Base-by-base conservation (phyloP, 768 basidiomycete genomes). In the Nidularia sp. region DNA sequence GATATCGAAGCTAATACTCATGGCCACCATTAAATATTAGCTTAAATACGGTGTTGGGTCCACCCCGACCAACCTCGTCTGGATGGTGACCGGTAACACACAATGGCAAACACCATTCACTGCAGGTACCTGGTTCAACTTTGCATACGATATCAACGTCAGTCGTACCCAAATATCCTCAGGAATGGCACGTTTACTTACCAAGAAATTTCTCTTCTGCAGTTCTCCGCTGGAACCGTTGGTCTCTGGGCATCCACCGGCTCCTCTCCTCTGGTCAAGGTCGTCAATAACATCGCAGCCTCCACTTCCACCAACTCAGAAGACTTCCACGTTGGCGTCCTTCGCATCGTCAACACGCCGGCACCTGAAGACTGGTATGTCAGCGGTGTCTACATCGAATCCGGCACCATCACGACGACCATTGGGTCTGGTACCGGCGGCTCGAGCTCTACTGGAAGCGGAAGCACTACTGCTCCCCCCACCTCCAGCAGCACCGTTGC, bases 101-200 rank as follows among this genome's bases (percentile, higher is more conserved):
- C 69, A 81, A 58, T 84, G 80, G 79, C 68, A 72, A 47, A 74
- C 75, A 1, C 69, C 77, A 1, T 79, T 79, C 66, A 70, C 66
- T 12, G 68, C 83, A 5, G 77, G 73, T 35, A 74, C 72, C 46
- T 85, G 81, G 81, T 81, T 75, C 68, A 84, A 84, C 71, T 84
- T 85, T 56, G 83, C 81, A 32, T 84, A 84, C 57, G 83, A 84
- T 55, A 83, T 84, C 59, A 68, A 84, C 59, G 80, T 79, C 49
- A 53, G 79, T 69, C 36, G 12, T 25, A 53, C 13, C 34, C n/a
- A 34, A 48, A 34, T 4, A 35, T 42, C 13, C 33, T 33, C 12
- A 18, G 10, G 25, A 12, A 13, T 10, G 13, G 13, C 44, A 25
- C 9, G 22, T 12, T 43, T 34, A n/a, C 25, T 42, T n/a, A 34